Percentiles rank a stretch among this genome's conserved stretches.
These are phyloP conservation scores for Ustilago shanxiensis DNA, from an alignment of 1,284 basidiomycete species.

Conservation along the genomic window DNA sequence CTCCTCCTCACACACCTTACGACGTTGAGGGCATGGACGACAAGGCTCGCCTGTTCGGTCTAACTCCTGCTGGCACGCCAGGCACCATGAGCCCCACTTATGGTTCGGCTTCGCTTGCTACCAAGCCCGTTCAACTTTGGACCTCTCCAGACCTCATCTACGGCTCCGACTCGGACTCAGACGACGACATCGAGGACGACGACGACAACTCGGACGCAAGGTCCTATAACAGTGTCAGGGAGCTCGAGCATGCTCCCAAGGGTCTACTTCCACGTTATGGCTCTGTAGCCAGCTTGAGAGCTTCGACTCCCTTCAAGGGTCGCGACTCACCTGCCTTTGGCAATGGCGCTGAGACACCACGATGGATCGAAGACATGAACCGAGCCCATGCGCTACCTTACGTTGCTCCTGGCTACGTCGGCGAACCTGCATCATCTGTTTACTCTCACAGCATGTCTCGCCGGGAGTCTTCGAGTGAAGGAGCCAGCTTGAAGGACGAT, in stretches of 20 bases:
- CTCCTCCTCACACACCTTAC: constrained; percentile 21
- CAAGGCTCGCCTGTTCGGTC: constrained; percentile 31
- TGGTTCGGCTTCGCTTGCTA: background rate
- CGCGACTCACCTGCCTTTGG: constrained; percentile 14
- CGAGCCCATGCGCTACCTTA: constrained; percentile 35
- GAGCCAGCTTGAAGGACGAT: constrained; percentile 8
- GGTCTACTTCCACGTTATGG: constrained; percentile 29
- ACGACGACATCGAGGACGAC: constrained; percentile 21
- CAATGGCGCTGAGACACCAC: constrained; percentile 40
- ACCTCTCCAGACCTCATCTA: constrained; percentile 50
- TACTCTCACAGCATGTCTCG: constrained; percentile 22
- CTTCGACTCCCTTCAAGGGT: constrained; percentile 12
- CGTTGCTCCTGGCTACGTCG: constrained; percentile 41
- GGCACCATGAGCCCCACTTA: constrained; percentile 21
- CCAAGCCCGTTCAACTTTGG: constrained; percentile 42
- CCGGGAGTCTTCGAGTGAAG: constrained; percentile 13
- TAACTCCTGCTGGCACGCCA: constrained; percentile 15
- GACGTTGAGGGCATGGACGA: constrained; percentile 34
- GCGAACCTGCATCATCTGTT: constrained; percentile 16
- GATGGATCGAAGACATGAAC: constrained; percentile 52
- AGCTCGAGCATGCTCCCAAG: constrained; percentile 7
- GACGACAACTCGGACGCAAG: constrained; percentile 25
- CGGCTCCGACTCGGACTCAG: constrained; percentile 43
- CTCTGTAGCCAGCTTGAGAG: constrained; percentile 21
- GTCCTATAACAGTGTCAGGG: constrained; percentile 26